A percentile compares a stretch with the other conserved stretches of the same genome.
phyloP scores from a whole-genome alignment of 495 filamentous ascomycete species.

The Trichoderma virens region DNA sequence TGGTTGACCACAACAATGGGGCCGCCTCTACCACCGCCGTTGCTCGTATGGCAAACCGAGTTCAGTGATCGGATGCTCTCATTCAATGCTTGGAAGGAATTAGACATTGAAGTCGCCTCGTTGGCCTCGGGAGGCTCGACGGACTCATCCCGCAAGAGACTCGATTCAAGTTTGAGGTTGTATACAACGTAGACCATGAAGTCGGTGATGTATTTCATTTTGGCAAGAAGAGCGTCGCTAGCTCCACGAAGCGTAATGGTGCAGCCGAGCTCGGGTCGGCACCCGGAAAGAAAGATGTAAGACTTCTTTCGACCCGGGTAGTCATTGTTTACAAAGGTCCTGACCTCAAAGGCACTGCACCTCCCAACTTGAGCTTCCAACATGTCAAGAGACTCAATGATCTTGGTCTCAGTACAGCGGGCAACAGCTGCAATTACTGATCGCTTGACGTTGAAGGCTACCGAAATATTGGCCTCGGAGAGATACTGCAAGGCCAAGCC shows the following conservation, averaged over 20 bases:
- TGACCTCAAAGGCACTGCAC: constrained; percentile 84
- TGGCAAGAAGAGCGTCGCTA: constrained; percentile 56
- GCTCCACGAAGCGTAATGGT: constrained; percentile 91
- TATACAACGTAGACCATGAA: constrained; percentile 99
- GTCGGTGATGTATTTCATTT: constrained; percentile 90
- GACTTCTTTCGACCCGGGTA: constrained; percentile 75
- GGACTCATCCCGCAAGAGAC: constrained; percentile 91
- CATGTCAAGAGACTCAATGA: constrained; percentile 94
- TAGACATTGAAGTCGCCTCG: constrained; percentile 14
- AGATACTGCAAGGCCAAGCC: constrained; percentile 84
- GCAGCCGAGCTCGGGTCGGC: constrained; percentile 85
- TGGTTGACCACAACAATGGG: constrained; percentile 18
- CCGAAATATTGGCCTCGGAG: constrained; percentile 78
- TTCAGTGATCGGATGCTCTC: constrained; percentile 15
- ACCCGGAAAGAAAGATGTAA: constrained; percentile 91
- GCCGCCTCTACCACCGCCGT: not conserved
- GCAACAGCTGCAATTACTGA: constrained; percentile 94
- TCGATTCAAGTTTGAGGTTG: constrained; percentile 93
- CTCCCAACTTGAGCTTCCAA: constrained; percentile 71
- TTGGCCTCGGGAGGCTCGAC: constrained; percentile 63
- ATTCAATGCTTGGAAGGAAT: constrained; percentile 17
- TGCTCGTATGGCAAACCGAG: not conserved
- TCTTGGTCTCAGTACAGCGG: constrained; percentile 78
- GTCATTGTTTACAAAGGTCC: constrained; percentile 78
- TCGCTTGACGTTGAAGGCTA: constrained; percentile 90